A percentile compares a stretch with the other conserved stretches of the same genome.
Conservation (phyloP, 306 rosid species). For the Quercus alba region DNA sequence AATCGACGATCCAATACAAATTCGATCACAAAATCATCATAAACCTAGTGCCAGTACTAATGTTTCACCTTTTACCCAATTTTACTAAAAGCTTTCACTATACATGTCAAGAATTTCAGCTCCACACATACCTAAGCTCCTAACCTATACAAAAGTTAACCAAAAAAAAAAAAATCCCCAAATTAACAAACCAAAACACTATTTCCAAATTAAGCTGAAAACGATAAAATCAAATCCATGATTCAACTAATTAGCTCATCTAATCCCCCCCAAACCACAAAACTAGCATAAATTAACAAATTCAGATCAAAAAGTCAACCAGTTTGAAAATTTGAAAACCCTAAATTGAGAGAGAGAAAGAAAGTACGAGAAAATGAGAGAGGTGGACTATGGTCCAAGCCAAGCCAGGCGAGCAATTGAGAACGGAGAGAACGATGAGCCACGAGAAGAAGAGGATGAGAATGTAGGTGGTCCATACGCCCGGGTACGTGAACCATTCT, state of each 20-base stretch:
- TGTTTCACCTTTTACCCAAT: no score
- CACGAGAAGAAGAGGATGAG: slow-evolving; percentile 41
- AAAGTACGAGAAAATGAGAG: slow-evolving; percentile 31
- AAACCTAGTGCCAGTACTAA: no score
- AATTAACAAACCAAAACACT: no score
- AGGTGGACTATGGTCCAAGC: slow-evolving; percentile 52
- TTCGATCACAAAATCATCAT: no score
- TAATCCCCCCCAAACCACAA: neutral
- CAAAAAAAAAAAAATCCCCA: no score
- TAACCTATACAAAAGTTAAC: no score
- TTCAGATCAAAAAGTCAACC: neutral
- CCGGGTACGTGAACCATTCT: slow-evolving; percentile 48
- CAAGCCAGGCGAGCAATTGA: slow-evolving; percentile 40
- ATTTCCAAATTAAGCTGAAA: no score
- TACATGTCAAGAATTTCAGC: no score
- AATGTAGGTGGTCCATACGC: slow-evolving; percentile 44
- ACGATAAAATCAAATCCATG: no score
- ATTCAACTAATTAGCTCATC: neutral
- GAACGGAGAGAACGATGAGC: slow-evolving; percentile 33
- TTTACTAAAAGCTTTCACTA: no score
- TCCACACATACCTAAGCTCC: no score
- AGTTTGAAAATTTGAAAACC: neutral
- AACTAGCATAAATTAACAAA: neutral
- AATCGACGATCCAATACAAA: no score
- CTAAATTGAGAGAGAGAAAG: neutral